A percentile compares a stretch with the other conserved stretches of the same genome.
Conservation (phyloP, 108 stramenopile genomes). For the Nitzschia sp. region DNA sequence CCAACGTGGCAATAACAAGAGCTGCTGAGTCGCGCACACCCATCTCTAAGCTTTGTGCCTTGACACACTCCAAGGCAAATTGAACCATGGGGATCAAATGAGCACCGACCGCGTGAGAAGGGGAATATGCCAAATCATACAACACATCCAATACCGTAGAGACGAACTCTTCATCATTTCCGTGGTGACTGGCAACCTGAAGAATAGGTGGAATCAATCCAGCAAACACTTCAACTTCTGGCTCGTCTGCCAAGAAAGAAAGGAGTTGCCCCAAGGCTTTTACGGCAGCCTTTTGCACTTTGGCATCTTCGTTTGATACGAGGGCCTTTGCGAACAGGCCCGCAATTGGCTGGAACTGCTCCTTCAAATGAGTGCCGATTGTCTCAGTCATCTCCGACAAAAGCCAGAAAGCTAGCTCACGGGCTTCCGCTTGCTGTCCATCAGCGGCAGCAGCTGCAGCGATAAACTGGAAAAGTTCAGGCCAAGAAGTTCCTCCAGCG, state of each 20-base stretch:
- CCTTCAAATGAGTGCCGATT: conserved; percentile 79
- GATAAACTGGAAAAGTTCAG: conserved; percentile 83
- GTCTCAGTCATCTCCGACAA: conserved; percentile 94
- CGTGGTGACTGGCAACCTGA: conserved; percentile 73
- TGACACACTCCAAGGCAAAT: conserved; percentile 69
- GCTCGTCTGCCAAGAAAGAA: conserved; percentile 76
- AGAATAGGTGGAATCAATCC: conserved; percentile 76
- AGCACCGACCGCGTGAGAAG: conserved; percentile 49
- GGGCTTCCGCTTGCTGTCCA: conserved; percentile 57
- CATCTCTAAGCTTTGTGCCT: conserved; percentile 69
- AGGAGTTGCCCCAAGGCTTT: conserved; percentile 83
- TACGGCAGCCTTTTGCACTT: conserved; percentile 83
- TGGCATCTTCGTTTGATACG: conserved; percentile 46
- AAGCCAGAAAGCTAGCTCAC: conserved; percentile 92
- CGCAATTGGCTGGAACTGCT: conserved; percentile 75
- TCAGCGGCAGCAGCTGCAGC: conserved; percentile 56
- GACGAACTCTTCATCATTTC: conserved; percentile 78
- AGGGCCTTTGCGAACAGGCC: conserved; percentile 78
- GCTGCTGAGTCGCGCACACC: conserved; percentile 87
- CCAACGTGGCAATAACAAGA: conserved; percentile 89
- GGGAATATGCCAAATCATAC: conserved; percentile 82
- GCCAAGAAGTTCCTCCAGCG: conserved; percentile 67
- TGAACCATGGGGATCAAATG: conserved; percentile 70
- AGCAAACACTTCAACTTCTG: conserved; percentile 70
- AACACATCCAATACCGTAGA: conserved; percentile 85